Conservation (phyloP, 108 stramenopile species). For the Parietichytrium sp. region DNA sequence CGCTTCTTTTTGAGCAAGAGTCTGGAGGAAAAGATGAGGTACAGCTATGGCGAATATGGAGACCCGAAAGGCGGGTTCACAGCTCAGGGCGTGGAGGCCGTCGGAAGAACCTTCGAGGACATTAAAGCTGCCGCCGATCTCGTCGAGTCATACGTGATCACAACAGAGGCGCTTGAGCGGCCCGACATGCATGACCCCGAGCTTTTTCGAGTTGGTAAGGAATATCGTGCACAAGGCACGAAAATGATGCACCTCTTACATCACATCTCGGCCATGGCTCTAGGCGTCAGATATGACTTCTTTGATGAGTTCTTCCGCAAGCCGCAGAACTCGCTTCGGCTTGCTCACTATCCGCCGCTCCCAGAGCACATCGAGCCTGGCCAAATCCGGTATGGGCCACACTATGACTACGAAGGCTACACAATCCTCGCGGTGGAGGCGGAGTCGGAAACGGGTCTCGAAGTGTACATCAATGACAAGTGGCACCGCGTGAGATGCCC, state of each 20-base stretch:
- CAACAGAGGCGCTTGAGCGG: neutral
- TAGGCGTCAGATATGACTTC: neutral
- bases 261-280: neutral
- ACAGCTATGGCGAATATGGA: neutral
- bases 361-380: neutral
- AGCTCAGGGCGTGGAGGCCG: constrained; percentile 15
- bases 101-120: neutral
- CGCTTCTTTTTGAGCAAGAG: neutral
- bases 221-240: neutral
- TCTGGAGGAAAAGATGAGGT: neutral
- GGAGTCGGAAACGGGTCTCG: neutral
- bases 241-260: constrained; percentile 18
- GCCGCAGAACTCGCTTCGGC: neutral
- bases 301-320: constrained; percentile 22
- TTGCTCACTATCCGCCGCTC: constrained; percentile 26
- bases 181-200: neutral
- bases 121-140: neutral
- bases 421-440: neutral
- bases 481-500: neutral
- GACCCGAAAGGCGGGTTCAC: constrained; percentile 22
- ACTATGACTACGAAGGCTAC: constrained; percentile 15
- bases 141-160: constrained; percentile 24
- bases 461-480: neutral
- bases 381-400: neutral
- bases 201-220: neutral